Conservation (phyloP, 2,329 filamentous ascomycete genomes). For the Colletotrichum theobromicola region DNA sequence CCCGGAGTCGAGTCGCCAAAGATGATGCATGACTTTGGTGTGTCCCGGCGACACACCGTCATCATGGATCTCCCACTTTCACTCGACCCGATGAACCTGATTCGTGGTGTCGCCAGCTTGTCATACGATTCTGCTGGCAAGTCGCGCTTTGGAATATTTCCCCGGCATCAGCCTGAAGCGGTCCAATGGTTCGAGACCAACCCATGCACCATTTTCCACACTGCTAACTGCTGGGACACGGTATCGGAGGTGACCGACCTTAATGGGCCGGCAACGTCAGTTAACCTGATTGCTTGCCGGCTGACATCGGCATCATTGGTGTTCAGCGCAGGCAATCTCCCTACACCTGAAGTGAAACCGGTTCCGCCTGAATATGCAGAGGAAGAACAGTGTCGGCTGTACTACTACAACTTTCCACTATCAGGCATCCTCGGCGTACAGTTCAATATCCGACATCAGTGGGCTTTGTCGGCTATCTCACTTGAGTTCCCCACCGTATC, state of each 20-base stretch:
- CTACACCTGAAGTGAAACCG: slow-evolving; percentile 46
- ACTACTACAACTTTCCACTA: slow-evolving; percentile 70
- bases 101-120: slow-evolving; percentile 60
- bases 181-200: slow-evolving; percentile 73
- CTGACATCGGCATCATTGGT: slow-evolving; percentile 70
- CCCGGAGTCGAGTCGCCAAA: slow-evolving; percentile 67
- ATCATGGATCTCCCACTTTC: slow-evolving; percentile 74
- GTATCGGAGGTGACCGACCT: neutral
- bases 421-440: slow-evolving; percentile 4
- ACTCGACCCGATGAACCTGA: slow-evolving; percentile 66
- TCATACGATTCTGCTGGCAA: slow-evolving; percentile 61
- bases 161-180: slow-evolving; percentile 59
- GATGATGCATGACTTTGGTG: slow-evolving; percentile 81
- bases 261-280: slow-evolving; percentile 34
- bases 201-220: slow-evolving; percentile 74
- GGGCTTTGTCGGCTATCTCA: slow-evolving; percentile 67
- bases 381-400: slow-evolving; percentile 71
- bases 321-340: slow-evolving; percentile 68
- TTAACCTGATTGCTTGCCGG: slow-evolving; percentile 71
- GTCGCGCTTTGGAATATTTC: slow-evolving; percentile 72
- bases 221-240: slow-evolving; percentile 73
- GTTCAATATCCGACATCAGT: slow-evolving; percentile 62
- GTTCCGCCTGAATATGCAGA: slow-evolving; percentile 48
- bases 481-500: slow-evolving; percentile 72
- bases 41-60: slow-evolving; percentile 65